Evolutionary conservation across 2,329 filamentous ascomycete genomes (phyloP), one percentile per base, ranked within the genome.

Genomic region (Alternaria incomplexa): DNA sequence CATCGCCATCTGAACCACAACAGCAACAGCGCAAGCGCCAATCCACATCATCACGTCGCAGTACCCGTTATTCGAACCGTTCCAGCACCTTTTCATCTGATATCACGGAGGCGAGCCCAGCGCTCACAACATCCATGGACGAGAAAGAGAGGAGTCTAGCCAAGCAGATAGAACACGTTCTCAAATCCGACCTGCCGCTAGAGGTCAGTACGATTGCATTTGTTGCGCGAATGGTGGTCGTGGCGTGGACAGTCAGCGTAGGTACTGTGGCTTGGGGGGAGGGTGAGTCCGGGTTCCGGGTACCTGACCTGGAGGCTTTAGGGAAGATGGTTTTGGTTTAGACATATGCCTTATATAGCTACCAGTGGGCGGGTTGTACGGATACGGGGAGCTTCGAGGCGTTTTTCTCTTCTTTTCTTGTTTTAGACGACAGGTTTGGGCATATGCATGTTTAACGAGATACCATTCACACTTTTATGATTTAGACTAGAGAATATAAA

Each of bases 221-320:
- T 36, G 71, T 79, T 0, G 73, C 74, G 12, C 47, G 74, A 8
- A 55, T 78, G 58, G 68, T 79, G 20, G 15, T 78, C 47, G 76
- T 75, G 7, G 77, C 75, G 1, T 79, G 77, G 77, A 75, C 74
- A 28, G 26, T 71, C 36, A 74, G 73, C 43, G 76, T 78, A 23
- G 65, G 63, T 23, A 26, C 1, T 2, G 73, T 76, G 1, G 74
- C 68, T 3, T 76, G 73, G 72, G 73, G 66, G 43, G 64, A 68
- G 13, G 62, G 64, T 0, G 65, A 73, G 45, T 43, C 40, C 1
- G 73, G 69, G 2, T 73, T 71, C 40, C 62, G 61, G 22, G 61
- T 75, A 1, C 61, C 62, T 2, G 62, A 66, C 20, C 1, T 66
- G 12, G 58, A 61, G 0, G 32, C 20, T 3, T 17, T 65, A 55